Evolutionary conservation across 2,329 filamentous ascomycete genomes (phyloP).

Genomic region (Colletotrichum sp.): DNA sequence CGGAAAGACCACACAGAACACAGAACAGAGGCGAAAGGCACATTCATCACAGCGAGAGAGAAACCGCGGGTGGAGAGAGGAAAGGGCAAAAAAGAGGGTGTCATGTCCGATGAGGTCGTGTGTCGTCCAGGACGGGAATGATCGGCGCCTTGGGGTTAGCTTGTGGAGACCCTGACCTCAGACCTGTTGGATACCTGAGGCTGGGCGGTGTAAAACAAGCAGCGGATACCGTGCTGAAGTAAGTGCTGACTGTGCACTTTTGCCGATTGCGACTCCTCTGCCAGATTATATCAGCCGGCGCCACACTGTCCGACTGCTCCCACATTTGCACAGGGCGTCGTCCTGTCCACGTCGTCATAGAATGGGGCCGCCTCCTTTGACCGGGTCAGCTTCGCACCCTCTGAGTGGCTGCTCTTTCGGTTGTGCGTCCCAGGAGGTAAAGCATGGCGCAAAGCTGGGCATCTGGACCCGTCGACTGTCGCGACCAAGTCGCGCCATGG

Average conservation of each 20-base stretch:
- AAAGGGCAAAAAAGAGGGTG: conserved; percentile 1
- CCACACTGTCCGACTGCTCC: neutral
- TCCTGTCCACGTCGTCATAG: conserved; percentile 12
- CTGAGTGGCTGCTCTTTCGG: neutral
- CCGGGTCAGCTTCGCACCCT: neutral
- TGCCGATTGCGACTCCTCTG: too few species aligned
- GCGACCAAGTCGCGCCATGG: neutral
- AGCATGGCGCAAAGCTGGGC: conserved; percentile 3
- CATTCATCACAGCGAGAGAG: neutral
- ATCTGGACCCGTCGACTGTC: neutral
- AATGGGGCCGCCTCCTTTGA: conserved; percentile 2
- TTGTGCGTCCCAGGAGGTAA: neutral
- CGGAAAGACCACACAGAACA: neutral
- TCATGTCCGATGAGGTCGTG: conserved; percentile 24
- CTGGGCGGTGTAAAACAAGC: neutral
- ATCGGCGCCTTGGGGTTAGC: conserved; percentile 11
- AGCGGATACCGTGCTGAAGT: neutral
- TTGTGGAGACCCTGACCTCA: conserved; percentile 20
- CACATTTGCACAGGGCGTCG: neutral
- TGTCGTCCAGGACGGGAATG: conserved; percentile 17
- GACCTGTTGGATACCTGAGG: conserved; percentile 14
- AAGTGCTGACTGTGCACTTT: neutral
- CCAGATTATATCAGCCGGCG: neutral
- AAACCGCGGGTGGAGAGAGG: neutral
- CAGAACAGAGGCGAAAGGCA: neutral